Evolutionary conservation across 2,329 filamentous ascomycete genomes (phyloP).

Genomic region (Neobulgaria alba): DNA sequence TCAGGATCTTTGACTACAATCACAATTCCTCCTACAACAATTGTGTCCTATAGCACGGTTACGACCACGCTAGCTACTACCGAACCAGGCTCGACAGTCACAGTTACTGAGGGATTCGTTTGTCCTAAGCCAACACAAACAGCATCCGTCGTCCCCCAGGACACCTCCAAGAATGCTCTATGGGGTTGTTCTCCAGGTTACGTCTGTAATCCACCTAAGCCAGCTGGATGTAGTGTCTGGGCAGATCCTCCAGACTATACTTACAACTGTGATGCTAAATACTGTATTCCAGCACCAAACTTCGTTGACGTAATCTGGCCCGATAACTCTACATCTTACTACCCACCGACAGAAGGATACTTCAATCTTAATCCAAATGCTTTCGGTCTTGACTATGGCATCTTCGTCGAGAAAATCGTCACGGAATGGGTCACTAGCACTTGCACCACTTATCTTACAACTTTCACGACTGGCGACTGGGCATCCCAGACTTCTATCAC

Average conservation of each 20-base stretch:
- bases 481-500: constrained; percentile 41
- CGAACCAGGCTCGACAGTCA: constrained; percentile 4
- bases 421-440: constrained; percentile 24
- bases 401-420: constrained; percentile 42
- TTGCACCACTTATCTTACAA: constrained; percentile 26
- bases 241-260: constrained; percentile 31
- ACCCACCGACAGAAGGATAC: constrained; percentile 45
- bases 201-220: constrained; percentile 33
- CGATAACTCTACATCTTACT: constrained; percentile 39
- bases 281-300: constrained; percentile 31
- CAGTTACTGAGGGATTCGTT: constrained; percentile 10
- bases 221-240: constrained; percentile 33
- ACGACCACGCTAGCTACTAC: neutral
- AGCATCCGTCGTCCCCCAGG: constrained; percentile 18
- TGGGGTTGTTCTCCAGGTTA: constrained; percentile 37
- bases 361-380: constrained; percentile 55
- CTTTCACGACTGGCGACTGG: constrained; percentile 48
- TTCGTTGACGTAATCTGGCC: constrained; percentile 33
- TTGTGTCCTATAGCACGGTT: neutral
- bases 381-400: constrained; percentile 55
- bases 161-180: constrained; percentile 23
- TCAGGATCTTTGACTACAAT: constrained; percentile 10
- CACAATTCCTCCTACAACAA: constrained; percentile 1
- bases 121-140: constrained; percentile 22
- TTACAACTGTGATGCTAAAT: constrained; percentile 33